Conservation (phyloP, 805 yeast genomes). For the Monosporozyma yasuniensis region DNA sequence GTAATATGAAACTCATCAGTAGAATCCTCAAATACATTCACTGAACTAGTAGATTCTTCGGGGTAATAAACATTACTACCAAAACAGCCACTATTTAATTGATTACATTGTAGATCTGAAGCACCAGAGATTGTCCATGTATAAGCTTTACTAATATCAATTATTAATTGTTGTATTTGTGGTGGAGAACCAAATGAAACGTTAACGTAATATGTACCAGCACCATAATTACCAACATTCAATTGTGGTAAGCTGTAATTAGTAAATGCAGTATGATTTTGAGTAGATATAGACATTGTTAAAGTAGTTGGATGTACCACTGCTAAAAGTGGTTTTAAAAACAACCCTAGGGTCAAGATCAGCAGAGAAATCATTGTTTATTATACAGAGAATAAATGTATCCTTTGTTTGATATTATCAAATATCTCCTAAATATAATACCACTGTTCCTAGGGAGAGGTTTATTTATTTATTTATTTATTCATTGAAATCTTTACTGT, state of each 20-base stretch:
- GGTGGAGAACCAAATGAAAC: conserved; percentile 27
- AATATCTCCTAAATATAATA: too few species aligned
- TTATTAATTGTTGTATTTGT: conserved; percentile 24
- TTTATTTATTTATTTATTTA: too few species aligned
- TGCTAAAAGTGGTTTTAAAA: neutral
- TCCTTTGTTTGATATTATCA: too few species aligned
- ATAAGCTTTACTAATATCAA: conserved; percentile 35
- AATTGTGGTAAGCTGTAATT: conserved; percentile 13
- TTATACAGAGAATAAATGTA: too few species aligned
- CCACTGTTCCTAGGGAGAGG: too few species aligned
- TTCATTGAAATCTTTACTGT: too few species aligned
- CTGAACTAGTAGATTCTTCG: conserved; percentile 15
- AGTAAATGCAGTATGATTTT: neutral
- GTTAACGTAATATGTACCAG: conserved; percentile 27
- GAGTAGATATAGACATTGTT: neutral
- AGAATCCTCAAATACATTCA: conserved; percentile 1
- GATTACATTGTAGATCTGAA: conserved; percentile 7
- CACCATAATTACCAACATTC: conserved; percentile 17
- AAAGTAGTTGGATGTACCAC: neutral
- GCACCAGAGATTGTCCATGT: conserved; percentile 28
- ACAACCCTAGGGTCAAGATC: neutral
- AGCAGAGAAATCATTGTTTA: neutral
- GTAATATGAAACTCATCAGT: conserved; percentile 9
- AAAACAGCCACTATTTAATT: conserved; percentile 8
- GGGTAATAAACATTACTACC: conserved; percentile 10